Base-by-base conservation (phyloP, 1,139 yeast species). In the Spathaspora sp. region DNA sequence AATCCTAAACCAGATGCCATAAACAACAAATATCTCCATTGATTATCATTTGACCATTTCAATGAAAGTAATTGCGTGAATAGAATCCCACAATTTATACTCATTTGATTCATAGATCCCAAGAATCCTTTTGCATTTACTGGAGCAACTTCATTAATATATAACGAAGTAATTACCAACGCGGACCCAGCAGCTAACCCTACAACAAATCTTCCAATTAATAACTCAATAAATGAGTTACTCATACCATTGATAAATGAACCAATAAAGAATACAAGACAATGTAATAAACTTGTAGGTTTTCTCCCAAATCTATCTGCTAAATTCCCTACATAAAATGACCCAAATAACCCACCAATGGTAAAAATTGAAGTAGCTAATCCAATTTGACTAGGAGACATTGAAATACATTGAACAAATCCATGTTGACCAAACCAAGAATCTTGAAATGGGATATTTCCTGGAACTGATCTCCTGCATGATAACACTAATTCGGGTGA, bases 111-210 rank as follows among this genome's bases (percentile, higher is more conserved):
- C 87, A 89, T 82, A 18, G 95, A 78, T 0, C 99, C 98, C 51
- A 91, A 72, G 26, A 84, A 68, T 1, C 98, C 98, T 45, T 87
- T 80, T 49, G 78, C 67, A 10, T 72, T 67, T 1, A 74, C 61
- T 0, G 97, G 97, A 9, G 95, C 74, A 17, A 90, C 77, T 63
- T 90, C 97, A 59, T 84, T 85, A 54, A 91, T 81, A 55, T 83
- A 83, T 48, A 93, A 67, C 0, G 98, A 95, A 0, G 91, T 86
- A 11, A 87, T 81, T 4, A 93, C 98, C 51, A 93, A 78, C 1
- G 93, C 86, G 8, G 85, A 74, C 4, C 99, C 99, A 7, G 97
- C 95, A 2, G 88, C 96, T 5, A 89, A 47, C 0, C 99, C 99
- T 33, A 87, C 80, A 5, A 88, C 57, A 47, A 89, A 76, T 48